phyloP scores from a whole-genome alignment of 352 stramenopile genomes.

The Pythium phragmiticola region DNA sequence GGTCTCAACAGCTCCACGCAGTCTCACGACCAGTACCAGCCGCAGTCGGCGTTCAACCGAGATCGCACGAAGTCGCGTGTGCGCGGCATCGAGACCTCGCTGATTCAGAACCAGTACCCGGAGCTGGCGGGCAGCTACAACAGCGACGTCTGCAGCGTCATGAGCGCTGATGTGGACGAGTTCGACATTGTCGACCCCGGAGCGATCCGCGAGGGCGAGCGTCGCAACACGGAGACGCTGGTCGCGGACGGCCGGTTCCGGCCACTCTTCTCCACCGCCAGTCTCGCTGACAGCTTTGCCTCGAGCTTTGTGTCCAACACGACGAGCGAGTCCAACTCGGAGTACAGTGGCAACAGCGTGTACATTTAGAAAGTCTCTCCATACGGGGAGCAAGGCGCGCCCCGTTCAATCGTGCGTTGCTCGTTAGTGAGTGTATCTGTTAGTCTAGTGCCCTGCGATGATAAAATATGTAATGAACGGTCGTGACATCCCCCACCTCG shows the following conservation, averaged over 20 bases:
- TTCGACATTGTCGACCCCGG: constrained; percentile 74
- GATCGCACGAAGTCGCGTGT: constrained; percentile 20
- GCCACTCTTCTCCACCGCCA: constrained; percentile 47
- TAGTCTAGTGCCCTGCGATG: too few relatives aligned
- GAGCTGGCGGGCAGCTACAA: constrained; percentile 38
- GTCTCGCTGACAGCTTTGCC: constrained; percentile 7
- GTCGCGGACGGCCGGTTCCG: constrained; percentile 55
- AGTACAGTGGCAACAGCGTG: constrained; percentile 23
- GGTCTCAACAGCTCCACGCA: constrained; percentile 9
- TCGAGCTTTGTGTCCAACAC: constrained; percentile 9
- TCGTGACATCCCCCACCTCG: too few relatives aligned
- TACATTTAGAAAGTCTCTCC: constrained; percentile 22
- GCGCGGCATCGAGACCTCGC: constrained; percentile 27
- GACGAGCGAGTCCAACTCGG: constrained; percentile 17
- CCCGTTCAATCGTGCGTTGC: background rate
- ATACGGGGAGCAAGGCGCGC: too few relatives aligned
- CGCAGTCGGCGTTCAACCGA: background rate
- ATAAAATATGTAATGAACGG: too few relatives aligned
- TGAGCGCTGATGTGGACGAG: constrained; percentile 38
- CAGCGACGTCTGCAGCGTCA: constrained; percentile 24
- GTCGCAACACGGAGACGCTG: constrained; percentile 68
- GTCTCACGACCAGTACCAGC: constrained; percentile 7
- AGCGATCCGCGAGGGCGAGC: constrained; percentile 51
- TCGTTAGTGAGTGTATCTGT: too few relatives aligned
- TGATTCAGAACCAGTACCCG: constrained; percentile 33